Base-by-base conservation (phyloP, 2,329 filamentous ascomycete genomes). In the Delphinella strobiligena region DNA sequence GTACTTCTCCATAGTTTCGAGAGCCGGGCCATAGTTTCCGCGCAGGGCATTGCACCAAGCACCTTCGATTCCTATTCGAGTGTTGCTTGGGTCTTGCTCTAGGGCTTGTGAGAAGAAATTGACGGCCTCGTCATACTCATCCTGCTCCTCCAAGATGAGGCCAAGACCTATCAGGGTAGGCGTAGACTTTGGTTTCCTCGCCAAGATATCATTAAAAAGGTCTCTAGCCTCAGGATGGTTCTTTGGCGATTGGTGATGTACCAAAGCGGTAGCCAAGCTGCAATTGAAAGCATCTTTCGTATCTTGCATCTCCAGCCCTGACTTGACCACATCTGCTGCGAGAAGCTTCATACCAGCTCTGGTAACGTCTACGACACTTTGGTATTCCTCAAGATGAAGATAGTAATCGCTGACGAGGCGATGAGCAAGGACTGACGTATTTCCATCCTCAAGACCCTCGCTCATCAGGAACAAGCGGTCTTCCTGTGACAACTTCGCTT, bases 41-140 rank as follows among this genome's bases (percentile, higher is more conserved):
- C 78, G 82, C 11, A 93, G 70, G 8, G 87, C 84, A 54, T 82
- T 85, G 46, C 91, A 87, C 91, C 91, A 98, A 1, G 87, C 89
- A 14, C 86, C 77, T 60, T 98, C 93, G 12, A 82, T 81, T 40
- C 77, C 80, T 32, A 98, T 80, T 19, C 79, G 80, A 15, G 87
- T 67, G 49, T 95, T 94, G 9, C 67, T 66, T 2, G 71, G 65
- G 53, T 94, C 85, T 17, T 82, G 75, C 47, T 78, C 58, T 18
- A 93, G 59, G 1, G 91, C 91, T 46, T 84, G 75, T 30, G 72
- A 72, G 10, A 98, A 64, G 52, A 93, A 95, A 19, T 81, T 74
- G 30, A 88, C 77, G 0, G 93, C 91, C 51, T 85, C 72, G 34
- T 74, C 69, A 51, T 84, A 95, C 46, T 96, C 82, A 52, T 94